Conservation (phyloP, 2,329 filamentous ascomycete species). For the Periconia macrospinosa region DNA sequence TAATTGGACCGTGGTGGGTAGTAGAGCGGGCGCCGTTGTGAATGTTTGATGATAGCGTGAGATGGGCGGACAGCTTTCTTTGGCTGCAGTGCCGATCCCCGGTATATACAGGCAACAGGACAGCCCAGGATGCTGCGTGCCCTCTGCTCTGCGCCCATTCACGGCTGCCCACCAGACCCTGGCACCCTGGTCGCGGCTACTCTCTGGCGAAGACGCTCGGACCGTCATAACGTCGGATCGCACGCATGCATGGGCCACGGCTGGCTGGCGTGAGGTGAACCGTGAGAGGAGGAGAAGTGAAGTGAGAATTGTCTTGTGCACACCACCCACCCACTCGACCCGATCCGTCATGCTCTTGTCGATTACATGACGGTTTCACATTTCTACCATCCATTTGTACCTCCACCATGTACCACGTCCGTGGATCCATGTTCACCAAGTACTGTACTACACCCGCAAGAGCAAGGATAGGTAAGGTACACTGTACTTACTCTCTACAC, state of each 20-base stretch:
- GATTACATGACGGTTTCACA: not conserved
- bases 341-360: no score
- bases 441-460: not conserved
- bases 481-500: no score
- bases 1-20: not conserved
- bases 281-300: not conserved
- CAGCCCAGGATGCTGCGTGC: conserved; percentile 5
- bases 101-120: conserved; percentile 16
- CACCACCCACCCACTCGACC: not conserved
- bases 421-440: not conserved
- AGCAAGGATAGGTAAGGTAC: no score
- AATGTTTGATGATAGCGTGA: conserved; percentile 4
- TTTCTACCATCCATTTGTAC: not conserved
- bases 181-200: conserved; percentile 1
- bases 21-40: not conserved
- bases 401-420: not conserved
- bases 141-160: no score
- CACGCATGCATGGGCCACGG: not conserved
- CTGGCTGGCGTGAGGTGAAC: not conserved
- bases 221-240: conserved; percentile 19
- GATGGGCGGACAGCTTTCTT: conserved; percentile 18
- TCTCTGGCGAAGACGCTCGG: conserved; percentile 25
- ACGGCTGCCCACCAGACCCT: conserved; percentile 4
- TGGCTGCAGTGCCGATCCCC: conserved; percentile 31
- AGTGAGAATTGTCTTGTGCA: not conserved